These are phyloP conservation scores for Cupressus sempervirens DNA, from an alignment of 75 land plant genomes.

Conservation along the genomic window DNA sequence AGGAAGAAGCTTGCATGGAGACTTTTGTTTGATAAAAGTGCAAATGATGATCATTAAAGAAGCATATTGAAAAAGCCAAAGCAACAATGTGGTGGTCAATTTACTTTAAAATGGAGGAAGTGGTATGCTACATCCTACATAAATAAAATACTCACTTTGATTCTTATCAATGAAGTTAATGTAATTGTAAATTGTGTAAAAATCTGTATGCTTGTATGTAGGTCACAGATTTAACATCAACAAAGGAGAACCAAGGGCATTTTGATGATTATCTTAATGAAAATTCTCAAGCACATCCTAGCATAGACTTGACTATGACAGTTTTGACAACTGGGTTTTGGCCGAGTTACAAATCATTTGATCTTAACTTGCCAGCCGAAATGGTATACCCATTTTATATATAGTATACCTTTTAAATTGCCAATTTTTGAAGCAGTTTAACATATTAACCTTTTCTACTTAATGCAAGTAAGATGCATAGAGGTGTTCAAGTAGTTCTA, in stretches of 20 bases:
- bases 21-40: constrained; percentile 93
- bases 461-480: constrained; percentile 59
- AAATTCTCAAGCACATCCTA: constrained; percentile 60
- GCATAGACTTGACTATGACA: constrained; percentile 93
- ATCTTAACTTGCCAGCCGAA: constrained; percentile 90
- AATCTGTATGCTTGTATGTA: constrained; percentile 16
- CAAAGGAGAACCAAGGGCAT: constrained; percentile 78
- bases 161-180: neutral
- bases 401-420: neutral
- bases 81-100: constrained; percentile 97
- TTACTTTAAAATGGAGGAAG: constrained; percentile 98
- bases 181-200: too few relatives aligned
- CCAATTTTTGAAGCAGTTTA: neutral
- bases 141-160: neutral
- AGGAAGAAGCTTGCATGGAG: constrained; percentile 97
- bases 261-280: constrained; percentile 89
- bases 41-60: constrained; percentile 96
- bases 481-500: constrained; percentile 85
- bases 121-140: constrained; percentile 60
- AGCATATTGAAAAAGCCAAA: constrained; percentile 91
- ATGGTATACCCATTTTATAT: constrained; percentile 46
- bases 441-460: neutral
- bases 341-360: constrained; percentile 97
- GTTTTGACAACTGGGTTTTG: constrained; percentile 95
- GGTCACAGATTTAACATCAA: constrained; percentile 93